Evolutionary conservation across 805 yeast species (phyloP).

Genomic region (Ogataea ramenticola): DNA sequence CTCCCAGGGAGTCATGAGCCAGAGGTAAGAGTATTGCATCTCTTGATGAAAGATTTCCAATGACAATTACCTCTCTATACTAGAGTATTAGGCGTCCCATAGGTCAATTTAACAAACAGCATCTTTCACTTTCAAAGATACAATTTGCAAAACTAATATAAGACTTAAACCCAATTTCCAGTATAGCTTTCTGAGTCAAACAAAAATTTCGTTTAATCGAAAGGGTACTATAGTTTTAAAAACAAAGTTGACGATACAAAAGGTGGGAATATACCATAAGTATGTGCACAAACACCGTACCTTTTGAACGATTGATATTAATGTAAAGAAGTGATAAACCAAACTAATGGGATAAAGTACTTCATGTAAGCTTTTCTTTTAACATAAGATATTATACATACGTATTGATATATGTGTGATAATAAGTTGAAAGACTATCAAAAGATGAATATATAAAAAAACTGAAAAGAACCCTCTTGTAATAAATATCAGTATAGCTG

Average conservation of each 20-base stretch:
- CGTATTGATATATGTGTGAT: background rate
- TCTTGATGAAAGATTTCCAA: too few relatives aligned
- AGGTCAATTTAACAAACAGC: slow-evolving; percentile 5
- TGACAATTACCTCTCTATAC: slow-evolving; percentile 5
- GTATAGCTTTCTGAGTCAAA: slow-evolving; percentile 21
- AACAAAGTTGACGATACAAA: too few relatives aligned
- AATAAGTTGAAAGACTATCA: background rate
- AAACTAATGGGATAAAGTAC: background rate
- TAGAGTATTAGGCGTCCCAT: slow-evolving; percentile 11
- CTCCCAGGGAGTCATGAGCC: slow-evolving; percentile 33
- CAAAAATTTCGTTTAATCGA: background rate
- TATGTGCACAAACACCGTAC: too few relatives aligned
- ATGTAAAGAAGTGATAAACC: background rate
- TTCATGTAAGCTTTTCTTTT: background rate
- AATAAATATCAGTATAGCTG: too few relatives aligned
- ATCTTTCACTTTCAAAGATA: slow-evolving; percentile 4
- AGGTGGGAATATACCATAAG: too few relatives aligned
- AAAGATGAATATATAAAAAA: background rate
- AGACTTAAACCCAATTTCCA: slow-evolving; percentile 24
- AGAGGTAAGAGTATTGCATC: slow-evolving; percentile 2
- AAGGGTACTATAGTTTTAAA: background rate
- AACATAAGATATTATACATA: too few relatives aligned
- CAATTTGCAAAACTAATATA: slow-evolving; percentile 7
- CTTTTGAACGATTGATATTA: too few relatives aligned
- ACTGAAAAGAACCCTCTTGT: too few relatives aligned